Evolutionary conservation across 1,284 basidiomycete genomes (phyloP), one percentile per base, ranked within the genome.

Genomic region (Rhodotorula sp.): DNA sequence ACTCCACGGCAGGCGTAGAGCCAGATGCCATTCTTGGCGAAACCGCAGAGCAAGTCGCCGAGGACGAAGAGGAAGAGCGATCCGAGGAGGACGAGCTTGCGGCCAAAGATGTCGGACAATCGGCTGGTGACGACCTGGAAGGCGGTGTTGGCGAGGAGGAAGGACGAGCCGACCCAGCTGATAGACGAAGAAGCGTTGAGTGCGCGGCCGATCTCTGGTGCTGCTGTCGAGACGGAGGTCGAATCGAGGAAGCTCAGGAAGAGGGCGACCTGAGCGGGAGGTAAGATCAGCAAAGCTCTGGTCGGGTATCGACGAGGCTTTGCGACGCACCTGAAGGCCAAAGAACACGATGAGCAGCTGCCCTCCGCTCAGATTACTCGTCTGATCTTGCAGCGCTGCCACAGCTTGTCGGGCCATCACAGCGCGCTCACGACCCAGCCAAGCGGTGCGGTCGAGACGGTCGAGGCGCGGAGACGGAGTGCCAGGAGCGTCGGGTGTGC

Each of bases 1-100:
- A 84, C 80, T 12, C 82, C 82, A 45, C 83, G 77, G 46, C 80
- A 81, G 45, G 68, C 60, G 60, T 81, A 81, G 49, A 81, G 76
- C 76, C 78, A 78, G 44, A 74, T 70, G 34, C 74, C 73, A 57
- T 71, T 77, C 49, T 64, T 66, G 1, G 79, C 79, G 63, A 80
- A 79, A 14, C 79, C 79, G 23, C 63, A 65, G 7, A 80, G 64
- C 4, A 80, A 63, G 67, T 78, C 78, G 8, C 78, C 79, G 19
- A 78, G 41, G 14, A 75, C 76, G 57, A 80, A 79, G 27, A 79
- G 48, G 19, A 68, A 66, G 16, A 79, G 48, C 2, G 79, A 73
- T 4, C 68, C 73, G 25, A 77, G 58, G 19, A 80, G 67, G 25
- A 76, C 67, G 14, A 66, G 48, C 58, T 78, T 79, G 56, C 79